Conservation (phyloP, 1,284 basidiomycete genomes). For the Cutaneotrichosporon sp. region DNA sequence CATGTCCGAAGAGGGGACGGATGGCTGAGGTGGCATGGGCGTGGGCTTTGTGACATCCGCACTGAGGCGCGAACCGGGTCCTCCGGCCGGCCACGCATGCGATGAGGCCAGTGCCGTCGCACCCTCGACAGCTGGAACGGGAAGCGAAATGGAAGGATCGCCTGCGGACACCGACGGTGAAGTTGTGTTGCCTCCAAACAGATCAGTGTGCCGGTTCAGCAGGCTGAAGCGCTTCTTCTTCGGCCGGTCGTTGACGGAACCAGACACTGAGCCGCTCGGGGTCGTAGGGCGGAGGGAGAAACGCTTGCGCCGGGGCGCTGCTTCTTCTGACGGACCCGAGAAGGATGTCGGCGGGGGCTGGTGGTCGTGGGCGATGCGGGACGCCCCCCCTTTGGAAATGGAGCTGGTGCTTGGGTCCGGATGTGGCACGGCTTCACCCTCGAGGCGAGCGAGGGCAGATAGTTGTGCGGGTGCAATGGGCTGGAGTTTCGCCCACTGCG, state of each 20-base stretch:
- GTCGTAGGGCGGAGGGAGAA: neutral
- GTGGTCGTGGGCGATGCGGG: too few relatives aligned
- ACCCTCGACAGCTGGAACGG: neutral
- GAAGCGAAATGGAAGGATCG: neutral
- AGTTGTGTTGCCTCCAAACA: too few relatives aligned
- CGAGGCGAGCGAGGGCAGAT: neutral
- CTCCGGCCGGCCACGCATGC: neutral
- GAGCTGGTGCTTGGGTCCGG: neutral
- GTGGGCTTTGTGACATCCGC: too few relatives aligned
- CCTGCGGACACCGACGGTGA: too few relatives aligned
- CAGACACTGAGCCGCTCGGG: neutral
- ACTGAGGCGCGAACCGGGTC: too few relatives aligned
- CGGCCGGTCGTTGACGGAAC: too few relatives aligned
- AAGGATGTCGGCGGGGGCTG: too few relatives aligned
- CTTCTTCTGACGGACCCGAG: too few relatives aligned
- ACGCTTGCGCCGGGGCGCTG: neutral
- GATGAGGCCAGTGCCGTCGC: neutral
- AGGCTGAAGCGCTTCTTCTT: neutral
- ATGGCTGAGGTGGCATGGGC: too few relatives aligned
- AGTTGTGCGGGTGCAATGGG: neutral
- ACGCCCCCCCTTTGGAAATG: too few relatives aligned
- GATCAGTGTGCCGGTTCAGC: neutral
- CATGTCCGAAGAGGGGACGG: too few relatives aligned
- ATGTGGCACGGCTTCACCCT: neutral
- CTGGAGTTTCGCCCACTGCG: neutral